Conservation (phyloP, 768 basidiomycete species). For the Melanogaster broomeanus region DNA sequence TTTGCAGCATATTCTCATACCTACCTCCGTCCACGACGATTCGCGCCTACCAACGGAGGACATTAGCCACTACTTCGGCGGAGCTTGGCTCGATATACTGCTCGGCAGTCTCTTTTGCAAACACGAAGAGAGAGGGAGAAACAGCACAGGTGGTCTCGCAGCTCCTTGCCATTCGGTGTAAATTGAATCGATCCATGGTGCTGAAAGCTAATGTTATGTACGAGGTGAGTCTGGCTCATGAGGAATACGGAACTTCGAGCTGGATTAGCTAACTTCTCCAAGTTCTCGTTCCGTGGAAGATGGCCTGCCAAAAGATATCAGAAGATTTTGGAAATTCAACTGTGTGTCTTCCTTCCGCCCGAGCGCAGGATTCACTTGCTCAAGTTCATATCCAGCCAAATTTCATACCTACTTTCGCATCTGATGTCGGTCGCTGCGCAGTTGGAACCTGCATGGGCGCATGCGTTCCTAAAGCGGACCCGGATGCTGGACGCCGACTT, state of each 20-base stretch:
- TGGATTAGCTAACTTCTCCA: background rate
- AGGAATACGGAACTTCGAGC: constrained; percentile 3
- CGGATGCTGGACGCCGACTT: constrained; percentile 78
- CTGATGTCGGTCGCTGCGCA: constrained; percentile 71
- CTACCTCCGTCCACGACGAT: constrained; percentile 77
- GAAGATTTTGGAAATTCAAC: constrained; percentile 63
- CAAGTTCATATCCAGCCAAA: constrained; percentile 48
- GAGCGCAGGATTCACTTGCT: background rate
- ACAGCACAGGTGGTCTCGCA: constrained; percentile 58
- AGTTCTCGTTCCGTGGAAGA: constrained; percentile 75
- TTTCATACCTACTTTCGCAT: constrained; percentile 69
- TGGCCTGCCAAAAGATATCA: constrained; percentile 85
- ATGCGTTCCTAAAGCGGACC: constrained; percentile 73
- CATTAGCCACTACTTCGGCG: constrained; percentile 64
- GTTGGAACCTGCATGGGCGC: constrained; percentile 76
- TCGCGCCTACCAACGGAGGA: constrained; percentile 68
- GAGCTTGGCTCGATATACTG: constrained; percentile 77
- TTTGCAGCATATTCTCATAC: constrained; percentile 61
- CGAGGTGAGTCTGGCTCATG: constrained; percentile 46
- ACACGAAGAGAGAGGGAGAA: constrained; percentile 51
- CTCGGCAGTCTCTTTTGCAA: constrained; percentile 71
- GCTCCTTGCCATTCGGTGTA: constrained; percentile 72
- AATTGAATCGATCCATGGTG: constrained; percentile 62
- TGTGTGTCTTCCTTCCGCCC: constrained; percentile 42
- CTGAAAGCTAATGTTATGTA: constrained; percentile 62